These are phyloP conservation scores for Cutaneotrichosporon spelunceum DNA, from an alignment of 1,284 basidiomycete species.

Conservation along the genomic window DNA sequence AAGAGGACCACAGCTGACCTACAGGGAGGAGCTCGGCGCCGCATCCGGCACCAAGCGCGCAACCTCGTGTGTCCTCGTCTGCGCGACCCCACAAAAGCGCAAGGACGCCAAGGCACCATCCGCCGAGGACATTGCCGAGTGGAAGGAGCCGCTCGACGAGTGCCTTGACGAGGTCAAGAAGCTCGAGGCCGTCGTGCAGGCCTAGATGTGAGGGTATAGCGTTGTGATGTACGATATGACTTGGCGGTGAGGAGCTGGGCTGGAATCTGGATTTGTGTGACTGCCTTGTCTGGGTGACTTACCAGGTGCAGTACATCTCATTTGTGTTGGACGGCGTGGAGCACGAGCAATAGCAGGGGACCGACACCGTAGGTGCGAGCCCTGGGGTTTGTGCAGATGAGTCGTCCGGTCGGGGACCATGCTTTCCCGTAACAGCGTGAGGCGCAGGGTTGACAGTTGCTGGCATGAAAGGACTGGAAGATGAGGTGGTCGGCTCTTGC, in stretches of 20 bases:
- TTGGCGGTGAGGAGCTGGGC: neutral
- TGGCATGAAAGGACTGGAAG: too few relatives aligned
- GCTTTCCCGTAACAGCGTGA: too few relatives aligned
- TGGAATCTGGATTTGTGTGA: too few relatives aligned
- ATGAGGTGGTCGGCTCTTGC: too few relatives aligned
- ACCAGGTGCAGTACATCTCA: too few relatives aligned
- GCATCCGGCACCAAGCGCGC: conserved; percentile 97
- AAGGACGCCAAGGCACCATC: conserved; percentile 56
- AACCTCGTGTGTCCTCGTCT: conserved; percentile 93
- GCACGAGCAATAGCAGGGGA: too few relatives aligned
- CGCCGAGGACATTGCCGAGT: conserved; percentile 62
- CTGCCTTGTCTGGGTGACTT: too few relatives aligned
- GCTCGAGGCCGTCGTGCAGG: conserved; percentile 51
- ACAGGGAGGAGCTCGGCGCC: conserved; percentile 88
- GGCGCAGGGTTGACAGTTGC: too few relatives aligned
- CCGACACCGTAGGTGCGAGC: too few relatives aligned
- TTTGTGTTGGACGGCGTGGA: too few relatives aligned
- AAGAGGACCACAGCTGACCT: conserved; percentile 13
- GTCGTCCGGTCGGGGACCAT: too few relatives aligned
- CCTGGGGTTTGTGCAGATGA: too few relatives aligned
- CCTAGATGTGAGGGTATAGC: conserved; percentile 7
- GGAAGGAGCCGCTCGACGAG: conserved; percentile 63
- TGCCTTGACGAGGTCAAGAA: conserved; percentile 79
- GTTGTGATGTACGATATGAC: conserved; percentile 20
- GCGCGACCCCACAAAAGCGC: conserved; percentile 43